A percentile compares a stretch with the other conserved stretches of the same genome.
Evolutionary conservation across 768 basidiomycete genomes (phyloP).

Genomic region (Cystofilobasidium macerans): DNA sequence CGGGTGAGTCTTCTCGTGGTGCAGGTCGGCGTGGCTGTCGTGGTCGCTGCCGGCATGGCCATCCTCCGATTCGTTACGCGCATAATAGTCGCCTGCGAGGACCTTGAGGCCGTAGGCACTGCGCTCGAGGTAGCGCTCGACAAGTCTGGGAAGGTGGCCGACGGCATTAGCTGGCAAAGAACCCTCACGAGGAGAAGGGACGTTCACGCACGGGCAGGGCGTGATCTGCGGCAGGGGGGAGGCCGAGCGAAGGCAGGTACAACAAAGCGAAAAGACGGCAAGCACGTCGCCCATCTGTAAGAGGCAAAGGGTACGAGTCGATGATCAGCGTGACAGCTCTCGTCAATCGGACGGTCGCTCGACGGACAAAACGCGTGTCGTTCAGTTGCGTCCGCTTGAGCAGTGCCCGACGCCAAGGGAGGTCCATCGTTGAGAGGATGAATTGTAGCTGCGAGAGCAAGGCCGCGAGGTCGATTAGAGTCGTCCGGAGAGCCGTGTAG

Average conservation of each 20-base stretch:
- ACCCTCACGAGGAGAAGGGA: neutral
- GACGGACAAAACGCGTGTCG: slow-evolving; percentile 55
- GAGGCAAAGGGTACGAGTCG: too few relatives aligned
- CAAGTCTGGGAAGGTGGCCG: neutral
- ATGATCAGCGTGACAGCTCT: too few relatives aligned
- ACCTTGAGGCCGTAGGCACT: slow-evolving; percentile 19
- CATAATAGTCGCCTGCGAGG: slow-evolving; percentile 1
- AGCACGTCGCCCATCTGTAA: slow-evolving; percentile 57
- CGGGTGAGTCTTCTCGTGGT: neutral
- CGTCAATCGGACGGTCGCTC: too few relatives aligned
- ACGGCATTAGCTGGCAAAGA: neutral
- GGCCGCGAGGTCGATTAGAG: slow-evolving; percentile 53
- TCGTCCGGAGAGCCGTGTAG: slow-evolving; percentile 27
- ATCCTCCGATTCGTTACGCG: neutral
- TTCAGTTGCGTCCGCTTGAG: slow-evolving; percentile 61
- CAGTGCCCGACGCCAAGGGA: slow-evolving; percentile 65
- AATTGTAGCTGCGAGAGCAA: slow-evolving; percentile 64
- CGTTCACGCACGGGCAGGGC: slow-evolving; percentile 49
- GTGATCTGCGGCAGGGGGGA: slow-evolving; percentile 73
- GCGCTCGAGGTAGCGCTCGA: neutral
- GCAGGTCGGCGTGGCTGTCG: neutral
- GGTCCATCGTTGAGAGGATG: slow-evolving; percentile 59
- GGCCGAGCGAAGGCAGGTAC: slow-evolving; percentile 62
- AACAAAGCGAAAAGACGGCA: slow-evolving; percentile 70
- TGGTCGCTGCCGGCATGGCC: slow-evolving; percentile 8